Evolutionary conservation across 768 basidiomycete genomes (phyloP).

Genomic region (Boletus reticuloceps): DNA sequence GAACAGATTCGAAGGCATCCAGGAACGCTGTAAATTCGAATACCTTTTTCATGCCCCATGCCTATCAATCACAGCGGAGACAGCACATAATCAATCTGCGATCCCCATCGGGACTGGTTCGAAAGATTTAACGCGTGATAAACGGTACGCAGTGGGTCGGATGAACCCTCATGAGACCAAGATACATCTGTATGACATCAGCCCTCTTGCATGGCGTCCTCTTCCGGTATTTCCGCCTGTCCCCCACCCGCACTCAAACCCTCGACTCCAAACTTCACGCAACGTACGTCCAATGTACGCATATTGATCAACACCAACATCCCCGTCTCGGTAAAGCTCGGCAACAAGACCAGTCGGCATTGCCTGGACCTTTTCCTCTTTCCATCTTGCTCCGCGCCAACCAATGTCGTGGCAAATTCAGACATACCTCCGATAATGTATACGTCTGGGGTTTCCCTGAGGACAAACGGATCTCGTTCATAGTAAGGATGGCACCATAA

Average conservation of each 20-base stretch:
- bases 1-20: too few relatives aligned
- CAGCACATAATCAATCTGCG: too few relatives aligned
- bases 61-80: too few relatives aligned
- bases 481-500: conserved; percentile 98
- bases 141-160: too few relatives aligned
- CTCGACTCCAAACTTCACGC: conserved; percentile 51
- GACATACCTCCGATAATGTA: conserved; percentile 94
- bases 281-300: conserved; percentile 67
- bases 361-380: conserved; percentile 29
- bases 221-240: conserved; percentile 2
- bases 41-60: too few relatives aligned
- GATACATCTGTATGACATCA: conserved; percentile 6
- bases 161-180: not conserved
- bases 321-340: conserved; percentile 77
- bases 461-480: conserved; percentile 83
- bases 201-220: conserved; percentile 25
- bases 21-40: too few relatives aligned
- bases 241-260: conserved; percentile 29
- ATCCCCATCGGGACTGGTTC: too few relatives aligned
- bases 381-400: conserved; percentile 38
- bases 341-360: conserved; percentile 78
- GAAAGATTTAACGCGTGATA: not conserved
- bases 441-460: conserved; percentile 81
- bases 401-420: conserved; percentile 71
- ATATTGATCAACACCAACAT: conserved; percentile 77